phyloP scores from a whole-genome alignment of 331 rosid genomes.

The Phaseolus coccineus region DNA sequence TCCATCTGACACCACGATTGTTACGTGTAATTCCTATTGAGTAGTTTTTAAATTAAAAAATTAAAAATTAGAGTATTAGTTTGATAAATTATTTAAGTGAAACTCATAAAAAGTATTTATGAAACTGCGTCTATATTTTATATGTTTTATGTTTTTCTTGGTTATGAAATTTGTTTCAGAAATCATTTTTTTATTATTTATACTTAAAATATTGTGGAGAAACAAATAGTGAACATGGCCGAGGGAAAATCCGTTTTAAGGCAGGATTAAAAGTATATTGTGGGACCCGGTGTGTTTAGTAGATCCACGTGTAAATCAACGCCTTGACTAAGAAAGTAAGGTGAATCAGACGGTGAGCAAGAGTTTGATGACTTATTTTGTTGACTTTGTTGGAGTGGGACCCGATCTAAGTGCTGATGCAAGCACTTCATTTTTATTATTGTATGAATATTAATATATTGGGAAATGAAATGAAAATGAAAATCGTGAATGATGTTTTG shows the following conservation, averaged over 20 bases:
- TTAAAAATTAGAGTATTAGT: too few species aligned
- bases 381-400: constrained; percentile 13
- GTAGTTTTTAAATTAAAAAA: too few species aligned
- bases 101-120: too few species aligned
- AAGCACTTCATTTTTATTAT: background rate
- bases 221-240: constrained; percentile 13
- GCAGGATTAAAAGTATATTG: background rate
- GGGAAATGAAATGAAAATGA: too few species aligned
- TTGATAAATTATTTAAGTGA: too few species aligned
- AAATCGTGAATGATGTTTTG: background rate
- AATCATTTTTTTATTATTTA: background rate
- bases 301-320: constrained; percentile 32
- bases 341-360: constrained; percentile 34
- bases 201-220: background rate
- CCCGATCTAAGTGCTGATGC: background rate
- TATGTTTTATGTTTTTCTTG: too few species aligned
- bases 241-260: constrained; percentile 33
- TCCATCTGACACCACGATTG: background rate
- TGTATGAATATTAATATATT: background rate
- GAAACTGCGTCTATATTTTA: too few species aligned
- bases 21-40: too few species aligned
- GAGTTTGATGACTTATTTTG: background rate
- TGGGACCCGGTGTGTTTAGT: constrained; percentile 25
- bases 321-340: constrained; percentile 9
- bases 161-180: background rate